Evolutionary conservation across 2,329 filamentous ascomycete species (phyloP), one percentile per base, ranked within the genome.

Genomic region (Incumbomyces lentus): DNA sequence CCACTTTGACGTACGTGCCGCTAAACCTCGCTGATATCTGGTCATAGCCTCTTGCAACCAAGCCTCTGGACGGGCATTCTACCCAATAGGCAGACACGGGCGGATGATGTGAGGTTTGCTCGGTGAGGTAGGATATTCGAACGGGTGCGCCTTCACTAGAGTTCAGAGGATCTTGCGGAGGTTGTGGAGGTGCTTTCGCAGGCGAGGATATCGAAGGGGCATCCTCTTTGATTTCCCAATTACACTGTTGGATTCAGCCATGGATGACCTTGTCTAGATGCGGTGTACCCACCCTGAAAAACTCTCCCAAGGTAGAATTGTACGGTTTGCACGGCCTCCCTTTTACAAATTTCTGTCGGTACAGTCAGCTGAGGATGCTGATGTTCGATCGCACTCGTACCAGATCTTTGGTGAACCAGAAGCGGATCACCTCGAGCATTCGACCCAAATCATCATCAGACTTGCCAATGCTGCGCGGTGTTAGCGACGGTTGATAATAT

Each of bases 251-350:
- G 4, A 29, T 38, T 48, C 26, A 45, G 34, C 13, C 29, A 19
- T 11, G 3, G 6, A 34, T 22, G 18, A 33, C 17, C 26, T 19
- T 13, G 14, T n/a, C 14, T 22, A n/a, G 16, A 19, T 30, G 26
- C n/a, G 18, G 56, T 43, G 18, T 33, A 70, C 80, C 60, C 71
- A 89, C 86, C 69, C 88, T 78, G 70, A 98, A 98, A 69, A 98
- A 98, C 70, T 98, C 92, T 54, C 92, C 92, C 42, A 98, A 69
- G 31, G 88, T 89, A 40, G 89, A 95, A 68, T 98, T 98, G 71
- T 98, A 98, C 10, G 92, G 92, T 68, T 98, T 98, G 79, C 90
- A 96, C 36, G 92, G 92, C 71, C 89, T 94, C 50, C 90, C 90
- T 71, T 96, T 96, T 64, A 93, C 86, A 61, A 96, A 98, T 78